phyloP scores from a whole-genome alignment of 345 rosid genomes.

The Eucalyptus shirleyi region DNA sequence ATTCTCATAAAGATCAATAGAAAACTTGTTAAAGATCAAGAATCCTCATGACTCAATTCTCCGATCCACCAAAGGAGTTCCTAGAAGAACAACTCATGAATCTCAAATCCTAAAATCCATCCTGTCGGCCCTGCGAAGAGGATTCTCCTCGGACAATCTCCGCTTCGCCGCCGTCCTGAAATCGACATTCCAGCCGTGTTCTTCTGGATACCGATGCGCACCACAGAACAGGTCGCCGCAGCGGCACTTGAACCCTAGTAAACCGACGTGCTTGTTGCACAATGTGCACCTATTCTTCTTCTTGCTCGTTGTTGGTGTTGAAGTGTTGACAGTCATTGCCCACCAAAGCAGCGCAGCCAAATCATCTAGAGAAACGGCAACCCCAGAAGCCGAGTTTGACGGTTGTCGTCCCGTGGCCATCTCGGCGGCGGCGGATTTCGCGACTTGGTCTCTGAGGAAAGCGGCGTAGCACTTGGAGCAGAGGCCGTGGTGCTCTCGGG shows the following conservation, averaged over 20 bases:
- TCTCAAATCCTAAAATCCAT: slow-evolving; percentile 40
- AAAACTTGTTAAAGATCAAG: background rate
- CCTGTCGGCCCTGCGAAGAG: slow-evolving; percentile 52
- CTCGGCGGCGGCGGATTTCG: background rate
- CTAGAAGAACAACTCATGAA: background rate
- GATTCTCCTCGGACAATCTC: slow-evolving; percentile 57
- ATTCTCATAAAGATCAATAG: background rate
- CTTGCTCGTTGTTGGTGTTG: background rate
- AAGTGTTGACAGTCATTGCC: background rate
- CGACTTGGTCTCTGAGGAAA: background rate
- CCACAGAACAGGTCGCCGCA: slow-evolving; percentile 60
- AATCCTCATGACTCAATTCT: background rate
- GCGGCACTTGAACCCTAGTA: slow-evolving; percentile 65
- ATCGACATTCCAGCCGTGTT: slow-evolving; percentile 49
- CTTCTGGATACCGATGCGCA: slow-evolving; percentile 62
- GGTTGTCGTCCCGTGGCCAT: background rate
- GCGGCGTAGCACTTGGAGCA: background rate
- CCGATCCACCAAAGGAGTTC: no score
- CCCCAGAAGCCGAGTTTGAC: background rate
- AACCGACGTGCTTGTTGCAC: slow-evolving; percentile 62
- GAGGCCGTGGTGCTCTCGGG: background rate
- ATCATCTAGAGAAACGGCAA: background rate
- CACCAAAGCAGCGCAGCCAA: background rate
- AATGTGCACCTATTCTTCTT: slow-evolving; percentile 23
- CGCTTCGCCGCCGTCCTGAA: slow-evolving; percentile 43